phyloP scores from a whole-genome alignment of 2,329 filamentous ascomycete species.

The Microdochium nivale region DNA sequence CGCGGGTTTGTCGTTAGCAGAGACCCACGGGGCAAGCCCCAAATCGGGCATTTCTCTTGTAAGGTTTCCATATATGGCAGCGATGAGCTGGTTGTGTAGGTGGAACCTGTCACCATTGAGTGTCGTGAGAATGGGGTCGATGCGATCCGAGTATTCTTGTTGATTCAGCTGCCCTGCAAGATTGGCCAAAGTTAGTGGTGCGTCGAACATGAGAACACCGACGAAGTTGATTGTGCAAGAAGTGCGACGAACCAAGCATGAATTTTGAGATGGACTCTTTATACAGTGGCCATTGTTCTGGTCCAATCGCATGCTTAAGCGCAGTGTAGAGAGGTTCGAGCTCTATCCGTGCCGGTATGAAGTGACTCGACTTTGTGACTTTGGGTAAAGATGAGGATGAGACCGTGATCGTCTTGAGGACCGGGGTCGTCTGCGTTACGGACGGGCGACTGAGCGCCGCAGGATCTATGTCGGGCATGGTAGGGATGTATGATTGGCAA shows the following conservation, averaged over 20 bases:
- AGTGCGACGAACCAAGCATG: constrained; percentile 42
- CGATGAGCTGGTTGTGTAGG: constrained; percentile 59
- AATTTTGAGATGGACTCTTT: constrained; percentile 57
- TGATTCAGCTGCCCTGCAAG: constrained; percentile 53
- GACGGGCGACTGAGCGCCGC: constrained; percentile 57
- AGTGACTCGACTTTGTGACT: constrained; percentile 49
- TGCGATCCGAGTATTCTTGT: constrained; percentile 46
- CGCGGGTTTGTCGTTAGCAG: constrained; percentile 59
- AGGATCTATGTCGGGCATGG: constrained; percentile 64
- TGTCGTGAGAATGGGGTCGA: constrained; percentile 52
- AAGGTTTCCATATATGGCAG: constrained; percentile 60
- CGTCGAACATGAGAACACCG: neutral
- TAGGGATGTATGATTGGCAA: constrained; percentile 14
- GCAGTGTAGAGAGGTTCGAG: constrained; percentile 56
- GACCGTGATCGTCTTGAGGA: constrained; percentile 50
- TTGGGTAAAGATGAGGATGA: constrained; percentile 40
- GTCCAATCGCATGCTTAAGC: constrained; percentile 49
- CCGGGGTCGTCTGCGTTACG: constrained; percentile 48
- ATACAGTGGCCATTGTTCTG: constrained; percentile 55
- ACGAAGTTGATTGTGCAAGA: neutral
- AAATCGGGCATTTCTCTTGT: constrained; percentile 60
- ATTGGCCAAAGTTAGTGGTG: constrained; percentile 14
- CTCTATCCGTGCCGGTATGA: constrained; percentile 58
- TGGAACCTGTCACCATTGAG: constrained; percentile 51
- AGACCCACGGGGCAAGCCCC: constrained; percentile 63